Base-by-base conservation (phyloP, 768 basidiomycete species). In the Auriscalpium microsporum region DNA sequence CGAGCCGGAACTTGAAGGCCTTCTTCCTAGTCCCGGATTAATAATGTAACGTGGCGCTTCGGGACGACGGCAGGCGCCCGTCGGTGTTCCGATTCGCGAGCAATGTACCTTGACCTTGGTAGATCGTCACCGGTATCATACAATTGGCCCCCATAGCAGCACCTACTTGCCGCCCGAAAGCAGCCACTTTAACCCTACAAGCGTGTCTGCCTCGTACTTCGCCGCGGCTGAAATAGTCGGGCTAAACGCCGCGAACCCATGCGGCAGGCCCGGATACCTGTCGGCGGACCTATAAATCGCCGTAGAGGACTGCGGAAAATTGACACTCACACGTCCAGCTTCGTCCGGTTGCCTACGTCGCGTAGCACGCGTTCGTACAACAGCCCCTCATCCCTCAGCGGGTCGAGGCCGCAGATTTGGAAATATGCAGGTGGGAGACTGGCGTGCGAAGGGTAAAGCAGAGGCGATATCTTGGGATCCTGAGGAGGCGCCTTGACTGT, bases 321-420 rank as follows among this genome's bases (percentile, higher is more conserved):
- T n/a, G 40, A 11, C 40, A 61, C 62, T 11, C 42, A 62, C 60
- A 55, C 42, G 16, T 54, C 34, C 8, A 58, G 33, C 38, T 44
- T 56, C 8, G 53, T 54, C 23, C 54, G 19, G 7, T 57, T 58
- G 46, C 58, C 60, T 2, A 48, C 52, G 13, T 62, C 61, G 19
- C 57, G 40, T 40, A 64, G 28, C 28, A 54, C 23, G n/a, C 52
- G 53, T 21, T 54, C 63, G 45, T 60, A 64, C 16, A 58, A 35
- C 16, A 64, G 33, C 6, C 56, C 61, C 23, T 62, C 60, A 36
- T 64, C 63, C 28, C 63, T 58, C 37, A 62, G 49, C 11, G 60
- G 58, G 28, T 64, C 63, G 19, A 56, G 52, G 14, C 63, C 63
- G 46, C 54, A 54, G 3, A 62, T 55, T 8, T 62, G 63, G 4